Base-by-base conservation (phyloP, 1,139 yeast species). In the Suhomyces coccinellae region DNA sequence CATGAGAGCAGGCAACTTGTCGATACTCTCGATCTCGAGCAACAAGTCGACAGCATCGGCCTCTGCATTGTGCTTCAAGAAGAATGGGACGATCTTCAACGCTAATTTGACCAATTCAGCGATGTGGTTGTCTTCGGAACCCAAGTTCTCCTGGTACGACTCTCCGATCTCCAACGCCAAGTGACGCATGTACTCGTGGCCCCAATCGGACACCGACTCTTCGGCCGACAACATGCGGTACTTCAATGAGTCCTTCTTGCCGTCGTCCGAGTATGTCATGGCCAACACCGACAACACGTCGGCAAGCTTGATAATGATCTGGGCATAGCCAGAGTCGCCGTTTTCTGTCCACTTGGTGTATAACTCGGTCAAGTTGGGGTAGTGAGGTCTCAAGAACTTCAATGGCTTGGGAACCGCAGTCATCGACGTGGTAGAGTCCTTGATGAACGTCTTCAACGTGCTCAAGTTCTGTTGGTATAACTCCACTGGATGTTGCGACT, bases 361-460 rank as follows among this genome's bases (percentile, higher is more conserved):
- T 34, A 87, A 68, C 44, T 73, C 78, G 37, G 82, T 79, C 59
- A 93, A 74, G 27, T 75, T 62, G 15, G 85, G 85, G 63, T 85
- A 93, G 57, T 83, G 89, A 13, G 98, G 96, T 59, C 97, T 83
- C 55, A 95, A 77, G 63, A 95, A 95, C 71, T 95, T 95, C 69
- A 93, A 79, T 12, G 99, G 99, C 65, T 93, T 95, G 38, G 99
- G 99, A 38, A 95, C 99, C 1, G 99, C 99, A 2, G 99, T 95
- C 97, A 93, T 93, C 8, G 98, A 90, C 29, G 97, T 88, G 4
- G 99, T 93, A 13, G 98, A 87, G 43, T 95, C 95, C 56, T 89
- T 83, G 57, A 93, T 91, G 58, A 81, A 82, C 43, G 78, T 80
- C 62, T 89, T 90, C 63, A 95, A 76, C 43, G 83, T 75, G 37